Evolutionary conservation across 2,329 filamentous ascomycete species (phyloP).

Genomic region (Cladosporium sphaerospermum): DNA sequence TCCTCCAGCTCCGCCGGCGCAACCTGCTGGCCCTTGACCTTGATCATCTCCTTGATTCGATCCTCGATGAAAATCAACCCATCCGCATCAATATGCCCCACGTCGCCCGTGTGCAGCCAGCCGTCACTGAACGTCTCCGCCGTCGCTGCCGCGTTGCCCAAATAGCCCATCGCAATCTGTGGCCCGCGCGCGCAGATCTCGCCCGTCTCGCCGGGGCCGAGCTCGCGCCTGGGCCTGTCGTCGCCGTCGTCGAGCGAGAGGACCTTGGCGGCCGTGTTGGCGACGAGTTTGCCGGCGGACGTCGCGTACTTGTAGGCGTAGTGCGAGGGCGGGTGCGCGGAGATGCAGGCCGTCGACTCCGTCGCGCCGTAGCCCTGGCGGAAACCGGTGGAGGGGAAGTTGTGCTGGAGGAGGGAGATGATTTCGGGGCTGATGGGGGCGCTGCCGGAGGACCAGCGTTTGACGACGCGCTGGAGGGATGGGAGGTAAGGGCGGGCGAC

Average conservation of each 20-base stretch:
- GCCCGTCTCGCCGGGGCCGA: constrained; percentile 46
- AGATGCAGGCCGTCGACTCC: constrained; percentile 58
- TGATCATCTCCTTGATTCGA: constrained; percentile 61
- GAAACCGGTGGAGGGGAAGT: constrained; percentile 55
- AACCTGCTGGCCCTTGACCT: constrained; percentile 57
- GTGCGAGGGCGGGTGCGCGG: constrained; percentile 51
- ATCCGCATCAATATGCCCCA: constrained; percentile 50
- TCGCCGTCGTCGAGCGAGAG: constrained; percentile 44
- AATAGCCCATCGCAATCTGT: constrained; percentile 35
- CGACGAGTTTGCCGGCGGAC: constrained; percentile 50
- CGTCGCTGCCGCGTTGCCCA: constrained; percentile 29
- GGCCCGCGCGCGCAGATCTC: constrained; percentile 36
- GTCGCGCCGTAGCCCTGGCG: constrained; percentile 67
- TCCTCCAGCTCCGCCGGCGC: constrained; percentile 59
- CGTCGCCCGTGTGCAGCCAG: constrained; percentile 54
- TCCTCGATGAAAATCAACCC: constrained; percentile 55
- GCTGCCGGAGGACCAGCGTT: constrained; percentile 54
- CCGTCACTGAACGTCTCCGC: constrained; percentile 42
- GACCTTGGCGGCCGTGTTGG: constrained; percentile 55
- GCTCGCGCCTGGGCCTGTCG: constrained; percentile 32
- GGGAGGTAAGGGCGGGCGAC: constrained; percentile 50
- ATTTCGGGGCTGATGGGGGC: constrained; percentile 54
- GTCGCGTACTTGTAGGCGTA: constrained; percentile 54
- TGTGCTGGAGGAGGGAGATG: constrained; percentile 47
- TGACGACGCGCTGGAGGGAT: constrained; percentile 37